phyloP scores from a whole-genome alignment of 192 early-diverging fungal species.

The Umbelopsis sp. region DNA sequence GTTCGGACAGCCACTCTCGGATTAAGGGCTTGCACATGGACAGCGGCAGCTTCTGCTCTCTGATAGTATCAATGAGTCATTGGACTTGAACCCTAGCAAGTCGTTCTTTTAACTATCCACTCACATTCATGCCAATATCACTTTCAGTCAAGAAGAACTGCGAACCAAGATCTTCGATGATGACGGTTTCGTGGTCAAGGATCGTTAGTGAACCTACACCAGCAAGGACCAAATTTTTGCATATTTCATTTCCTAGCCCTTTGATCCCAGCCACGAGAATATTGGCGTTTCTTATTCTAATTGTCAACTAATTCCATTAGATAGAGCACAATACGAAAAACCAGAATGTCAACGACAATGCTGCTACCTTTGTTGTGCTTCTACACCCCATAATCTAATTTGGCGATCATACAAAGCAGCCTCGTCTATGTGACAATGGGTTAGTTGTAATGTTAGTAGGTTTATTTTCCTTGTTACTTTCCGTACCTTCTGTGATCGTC shows the following conservation, averaged over 20 bases:
- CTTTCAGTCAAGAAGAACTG: constrained; percentile 69
- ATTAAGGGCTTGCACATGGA: constrained; percentile 72
- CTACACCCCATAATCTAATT: constrained; percentile 96
- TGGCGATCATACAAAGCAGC: constrained; percentile 95
- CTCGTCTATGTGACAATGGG: constrained; percentile 62
- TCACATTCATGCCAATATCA: constrained; percentile 77
- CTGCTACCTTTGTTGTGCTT: constrained; percentile 79
- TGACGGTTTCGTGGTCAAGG: constrained; percentile 60
- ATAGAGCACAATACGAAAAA: background rate
- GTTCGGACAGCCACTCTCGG: constrained; percentile 74
- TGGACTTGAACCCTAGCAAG: background rate
- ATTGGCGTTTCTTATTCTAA: constrained; percentile 76
- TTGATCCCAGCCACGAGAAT: constrained; percentile 75
- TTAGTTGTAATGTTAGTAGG: background rate
- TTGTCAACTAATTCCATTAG: background rate
- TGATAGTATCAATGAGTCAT: constrained; percentile 30
- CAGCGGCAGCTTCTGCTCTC: constrained; percentile 66
- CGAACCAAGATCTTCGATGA: constrained; percentile 65
- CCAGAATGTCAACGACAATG: background rate
- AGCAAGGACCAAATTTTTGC: constrained; percentile 92
- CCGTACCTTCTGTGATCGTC: constrained; percentile 8
- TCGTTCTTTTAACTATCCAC: constrained; percentile 18
- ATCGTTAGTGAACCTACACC: constrained; percentile 81
- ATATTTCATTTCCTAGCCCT: constrained; percentile 80
- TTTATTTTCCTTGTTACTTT: background rate